Evolutionary conservation across 495 filamentous ascomycete genomes (phyloP), one percentile per base, ranked within the genome.

Genomic region (Podospora anserina): DNA sequence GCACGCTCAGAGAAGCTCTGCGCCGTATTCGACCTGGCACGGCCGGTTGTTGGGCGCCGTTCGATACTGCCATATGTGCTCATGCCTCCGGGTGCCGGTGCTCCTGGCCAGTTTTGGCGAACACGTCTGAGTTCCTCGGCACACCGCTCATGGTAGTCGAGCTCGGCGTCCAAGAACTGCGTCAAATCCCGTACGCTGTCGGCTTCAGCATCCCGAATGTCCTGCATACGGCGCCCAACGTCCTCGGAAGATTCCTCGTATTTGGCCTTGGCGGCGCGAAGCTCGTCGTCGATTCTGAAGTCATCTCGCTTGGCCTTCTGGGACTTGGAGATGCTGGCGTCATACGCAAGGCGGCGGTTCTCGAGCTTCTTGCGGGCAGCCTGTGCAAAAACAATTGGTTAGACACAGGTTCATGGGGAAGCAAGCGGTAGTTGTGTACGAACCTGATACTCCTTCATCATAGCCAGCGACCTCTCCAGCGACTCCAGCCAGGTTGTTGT

Each of bases 371-470:
- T 97, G 70, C 94, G 90, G 61, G 95, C 88, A 69, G 85, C 81
- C 92, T 94, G 69, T 20, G 4, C 44, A 61, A 39, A 66, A 64
- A 0, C 15, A 39, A 18, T 49, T 39, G 39, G 73, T 76, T 60
- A 80, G 71, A 34, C 13, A 62, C 16, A 11, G 11, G 4, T 56
- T 30, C 9, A 9, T 18, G 11, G 27, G 27, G 5, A 6, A 39
- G n/a, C 2, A 2, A n/a, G 34, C 20, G 19, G 20, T 9, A 23
- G 23, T 23, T 23, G 19, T 2, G 28, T 49, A 66, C 81, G 61
- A 56, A 75, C 92, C 87, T 97, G 93, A 69, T 97, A 97, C 74
- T 99, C 96, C 77, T 97, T 98, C 92, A 98, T 92, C 85, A 96
- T 94, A 32, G 92, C 90, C 66, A 97, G 79, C 13, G 91, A 95